phyloP scores from a whole-genome alignment of 2,329 filamentous ascomycete genomes.

The Aspergillus ochraceoroseus region DNA sequence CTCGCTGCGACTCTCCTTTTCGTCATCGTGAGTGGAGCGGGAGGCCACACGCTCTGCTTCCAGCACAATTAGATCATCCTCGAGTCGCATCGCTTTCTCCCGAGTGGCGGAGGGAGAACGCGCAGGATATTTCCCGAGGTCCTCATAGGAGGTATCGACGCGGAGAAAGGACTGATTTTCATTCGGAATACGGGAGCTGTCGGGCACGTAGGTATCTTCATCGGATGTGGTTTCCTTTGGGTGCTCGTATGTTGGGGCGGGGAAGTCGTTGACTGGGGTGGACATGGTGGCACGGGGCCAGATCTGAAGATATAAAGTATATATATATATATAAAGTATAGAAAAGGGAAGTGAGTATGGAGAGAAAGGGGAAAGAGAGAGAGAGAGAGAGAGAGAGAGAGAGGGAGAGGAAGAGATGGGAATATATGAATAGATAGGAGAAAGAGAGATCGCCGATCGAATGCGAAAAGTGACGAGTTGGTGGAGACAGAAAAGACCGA shows the following conservation, averaged over 20 bases:
- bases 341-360: too few species aligned
- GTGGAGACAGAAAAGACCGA: background rate
- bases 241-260: conserved; percentile 24
- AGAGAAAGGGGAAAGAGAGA: conserved; percentile 1
- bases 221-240: conserved; percentile 28
- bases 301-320: conserved; percentile 1
- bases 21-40: conserved; percentile 33
- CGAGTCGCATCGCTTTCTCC: conserved; percentile 57
- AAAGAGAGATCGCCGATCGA: background rate
- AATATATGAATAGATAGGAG: background rate
- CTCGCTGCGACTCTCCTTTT: conserved; percentile 33
- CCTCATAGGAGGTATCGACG: conserved; percentile 28
- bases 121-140: conserved; percentile 17
- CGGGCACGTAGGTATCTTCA: conserved; percentile 31
- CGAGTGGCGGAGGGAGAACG: conserved; percentile 54
- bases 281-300: conserved; percentile 36
- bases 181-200: conserved; percentile 17
- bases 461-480: background rate
- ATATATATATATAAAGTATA: too few species aligned
- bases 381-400: conserved; percentile 6
- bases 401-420: conserved; percentile 10
- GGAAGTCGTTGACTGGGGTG: conserved; percentile 31
- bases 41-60: conserved; percentile 60
- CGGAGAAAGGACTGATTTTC: conserved; percentile 16
- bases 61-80: conserved; percentile 62